Percentiles rank a stretch among this genome's conserved stretches.
Evolutionary conservation across 176 grass and related monocot species (phyloP).

Genomic region (Dendrocalamus sinicus): DNA sequence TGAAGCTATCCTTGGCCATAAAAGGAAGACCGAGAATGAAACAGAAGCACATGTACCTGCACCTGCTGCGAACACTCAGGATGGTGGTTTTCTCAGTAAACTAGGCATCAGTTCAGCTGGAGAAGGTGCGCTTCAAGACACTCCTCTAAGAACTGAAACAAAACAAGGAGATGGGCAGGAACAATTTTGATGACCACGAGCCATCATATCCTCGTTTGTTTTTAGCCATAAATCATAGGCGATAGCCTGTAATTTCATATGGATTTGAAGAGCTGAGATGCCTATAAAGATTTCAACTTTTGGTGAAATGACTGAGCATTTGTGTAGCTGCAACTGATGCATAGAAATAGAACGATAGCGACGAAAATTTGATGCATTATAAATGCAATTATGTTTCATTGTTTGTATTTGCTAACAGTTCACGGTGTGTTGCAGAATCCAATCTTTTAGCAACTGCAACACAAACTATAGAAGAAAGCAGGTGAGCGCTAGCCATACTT

Average conservation of each 20-base stretch:
- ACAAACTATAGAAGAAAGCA: not conserved
- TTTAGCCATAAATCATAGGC: not conserved
- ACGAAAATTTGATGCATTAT: not conserved
- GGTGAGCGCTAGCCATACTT: not conserved
- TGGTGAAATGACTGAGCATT: not conserved
- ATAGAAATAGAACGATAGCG: not conserved
- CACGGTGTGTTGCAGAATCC: not conserved
- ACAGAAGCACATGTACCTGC: constrained; percentile 20
- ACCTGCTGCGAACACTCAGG: constrained; percentile 10
- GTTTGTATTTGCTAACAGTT: constrained; percentile 3
- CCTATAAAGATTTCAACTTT: constrained; percentile 19
- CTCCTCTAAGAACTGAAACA: constrained; percentile 12
- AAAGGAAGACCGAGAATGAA: constrained; percentile 57
- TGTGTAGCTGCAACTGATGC: not conserved
- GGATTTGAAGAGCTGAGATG: not conserved
- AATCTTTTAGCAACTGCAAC: not conserved
- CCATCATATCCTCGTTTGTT: not conserved
- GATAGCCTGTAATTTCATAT: not conserved
- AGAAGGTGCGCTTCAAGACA: constrained; percentile 35
- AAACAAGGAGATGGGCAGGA: constrained; percentile 19
- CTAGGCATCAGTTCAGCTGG: constrained; percentile 41
- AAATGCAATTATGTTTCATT: not conserved
- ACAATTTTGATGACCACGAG: constrained; percentile 16
- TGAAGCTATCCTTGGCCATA: constrained; percentile 67
- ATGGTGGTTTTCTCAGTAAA: constrained; percentile 43